Evolutionary conservation across 192 early-diverging fungal species (phyloP).

Genomic region (Podila clonocystis): DNA sequence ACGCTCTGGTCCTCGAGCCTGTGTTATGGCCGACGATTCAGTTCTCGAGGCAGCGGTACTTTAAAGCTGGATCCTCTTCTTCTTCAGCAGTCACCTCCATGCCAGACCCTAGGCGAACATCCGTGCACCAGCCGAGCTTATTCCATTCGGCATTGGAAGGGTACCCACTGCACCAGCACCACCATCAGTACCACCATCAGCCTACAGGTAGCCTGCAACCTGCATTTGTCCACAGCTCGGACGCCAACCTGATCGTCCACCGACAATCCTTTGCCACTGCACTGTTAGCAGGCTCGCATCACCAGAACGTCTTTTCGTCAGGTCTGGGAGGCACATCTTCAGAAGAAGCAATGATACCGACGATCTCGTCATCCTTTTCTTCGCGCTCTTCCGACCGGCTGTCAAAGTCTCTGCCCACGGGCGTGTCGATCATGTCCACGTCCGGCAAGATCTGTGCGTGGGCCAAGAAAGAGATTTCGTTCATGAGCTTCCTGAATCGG

Average conservation of each 20-base stretch:
- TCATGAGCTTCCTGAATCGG: conserved; percentile 6
- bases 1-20: conserved; percentile 32
- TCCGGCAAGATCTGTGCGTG: background rate
- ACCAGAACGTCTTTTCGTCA: background rate
- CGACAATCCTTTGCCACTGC: conserved; percentile 14
- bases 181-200: background rate
- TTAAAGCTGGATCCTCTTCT: background rate
- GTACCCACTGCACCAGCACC: background rate
- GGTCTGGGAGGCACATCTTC: background rate
- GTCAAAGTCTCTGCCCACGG: background rate
- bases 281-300: background rate
- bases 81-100: background rate
- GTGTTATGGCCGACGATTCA: conserved; percentile 19
- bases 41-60: conserved; percentile 10
- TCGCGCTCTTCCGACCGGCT: background rate
- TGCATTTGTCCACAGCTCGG: conserved; percentile 10
- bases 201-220: background rate
- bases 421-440: background rate
- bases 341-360: background rate
- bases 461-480: conserved; percentile 15
- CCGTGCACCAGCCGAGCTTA: background rate
- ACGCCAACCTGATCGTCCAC: conserved; percentile 22
- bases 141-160: background rate
- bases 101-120: too few relatives aligned
- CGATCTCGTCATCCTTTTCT: background rate